These are phyloP conservation scores for Osmanthus fragrans DNA, from an alignment of 257 asterid species.

Conservation along the genomic window DNA sequence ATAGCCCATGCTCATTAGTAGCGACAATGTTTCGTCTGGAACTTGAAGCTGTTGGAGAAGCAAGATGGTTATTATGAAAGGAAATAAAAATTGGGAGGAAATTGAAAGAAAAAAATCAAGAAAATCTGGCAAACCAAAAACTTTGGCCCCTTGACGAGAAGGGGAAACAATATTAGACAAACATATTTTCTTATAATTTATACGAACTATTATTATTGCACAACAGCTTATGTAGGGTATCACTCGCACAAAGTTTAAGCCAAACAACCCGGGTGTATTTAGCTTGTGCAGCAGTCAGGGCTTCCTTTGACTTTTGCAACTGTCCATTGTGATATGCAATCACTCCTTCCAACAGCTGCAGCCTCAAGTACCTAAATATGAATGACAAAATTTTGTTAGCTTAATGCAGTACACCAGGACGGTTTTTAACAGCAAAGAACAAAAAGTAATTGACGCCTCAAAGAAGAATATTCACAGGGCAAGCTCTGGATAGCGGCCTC, in stretches of 20 bases:
- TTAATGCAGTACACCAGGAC: conserved; percentile 13
- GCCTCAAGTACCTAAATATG: conserved; percentile 67
- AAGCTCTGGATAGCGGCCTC: conserved; percentile 78
- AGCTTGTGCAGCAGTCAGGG: conserved; percentile 70
- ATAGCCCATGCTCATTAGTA: conserved; percentile 82
- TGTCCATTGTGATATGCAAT: conserved; percentile 82
- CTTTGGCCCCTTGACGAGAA: not conserved
- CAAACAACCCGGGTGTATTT: conserved; percentile 59
- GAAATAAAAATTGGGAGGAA: conserved; percentile 5
- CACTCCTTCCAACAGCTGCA: conserved; percentile 92
- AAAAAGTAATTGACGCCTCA: conserved; percentile 17
- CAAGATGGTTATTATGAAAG: not conserved
- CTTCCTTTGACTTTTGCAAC: conserved; percentile 55
- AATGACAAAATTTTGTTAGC: conserved; percentile 6
- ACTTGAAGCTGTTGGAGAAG: conserved; percentile 71
- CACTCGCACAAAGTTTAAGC: conserved; percentile 9
- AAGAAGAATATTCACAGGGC: conserved; percentile 57
- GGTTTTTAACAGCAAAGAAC: conserved; percentile 12
- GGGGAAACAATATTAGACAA: not conserved
- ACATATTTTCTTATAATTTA: not conserved
- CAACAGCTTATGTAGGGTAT: conserved; percentile 6
- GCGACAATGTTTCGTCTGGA: conserved; percentile 74
- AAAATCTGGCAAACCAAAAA: not conserved
- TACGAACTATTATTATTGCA: not conserved
- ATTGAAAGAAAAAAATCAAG: not conserved